These are phyloP conservation scores for Colletotrichum salicis DNA, from an alignment of 2,329 filamentous ascomycete species.

Conservation along the genomic window DNA sequence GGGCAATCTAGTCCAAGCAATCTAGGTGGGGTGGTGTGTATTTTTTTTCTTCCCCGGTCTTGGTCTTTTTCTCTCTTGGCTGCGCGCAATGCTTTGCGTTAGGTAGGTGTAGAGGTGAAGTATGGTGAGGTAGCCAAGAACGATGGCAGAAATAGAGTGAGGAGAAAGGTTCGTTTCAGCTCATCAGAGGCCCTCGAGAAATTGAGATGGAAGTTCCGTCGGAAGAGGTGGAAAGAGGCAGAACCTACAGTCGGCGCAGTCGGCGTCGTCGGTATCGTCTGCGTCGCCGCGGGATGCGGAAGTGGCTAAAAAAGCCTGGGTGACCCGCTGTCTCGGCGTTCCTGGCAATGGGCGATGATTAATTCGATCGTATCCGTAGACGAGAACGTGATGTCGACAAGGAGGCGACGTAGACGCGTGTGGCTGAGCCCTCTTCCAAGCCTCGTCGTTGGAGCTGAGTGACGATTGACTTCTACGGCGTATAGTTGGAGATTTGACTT, in stretches of 20 bases:
- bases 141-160: background rate
- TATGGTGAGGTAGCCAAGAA: constrained; percentile 4
- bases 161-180: constrained; percentile 7
- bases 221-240: constrained; percentile 11
- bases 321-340: background rate
- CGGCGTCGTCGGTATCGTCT: background rate
- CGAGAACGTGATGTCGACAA: background rate
- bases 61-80: background rate
- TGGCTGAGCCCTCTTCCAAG: constrained; percentile 33
- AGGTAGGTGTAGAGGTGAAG: background rate
- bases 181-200: background rate
- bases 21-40: constrained; percentile 14
- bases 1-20: constrained; percentile 4
- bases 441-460: constrained; percentile 27
- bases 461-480: background rate
- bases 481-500: background rate
- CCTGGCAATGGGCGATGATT: background rate
- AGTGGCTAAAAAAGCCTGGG: background rate
- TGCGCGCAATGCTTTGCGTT: background rate
- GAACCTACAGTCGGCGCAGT: background rate
- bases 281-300: background rate
- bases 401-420: constrained; percentile 29
- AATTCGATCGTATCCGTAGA: background rate
- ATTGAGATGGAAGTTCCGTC: constrained; percentile 6
- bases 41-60: background rate